A percentile compares a stretch with the other conserved stretches of the same genome.
Conservation (phyloP, 768 basidiomycete genomes). For the Boletus edulis region DNA sequence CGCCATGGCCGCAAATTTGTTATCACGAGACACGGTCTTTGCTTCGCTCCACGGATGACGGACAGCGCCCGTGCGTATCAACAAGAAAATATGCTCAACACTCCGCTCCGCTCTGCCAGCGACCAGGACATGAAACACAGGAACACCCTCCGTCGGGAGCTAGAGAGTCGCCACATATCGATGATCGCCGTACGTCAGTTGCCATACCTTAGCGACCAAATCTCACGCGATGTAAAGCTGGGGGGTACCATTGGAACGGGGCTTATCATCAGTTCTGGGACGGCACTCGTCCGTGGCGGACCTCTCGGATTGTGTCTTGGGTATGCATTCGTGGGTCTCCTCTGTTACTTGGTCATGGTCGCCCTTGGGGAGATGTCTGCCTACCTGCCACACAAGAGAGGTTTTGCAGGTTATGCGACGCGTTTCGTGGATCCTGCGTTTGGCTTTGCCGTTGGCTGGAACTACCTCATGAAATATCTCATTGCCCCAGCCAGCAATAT, state of each 20-base stretch:
- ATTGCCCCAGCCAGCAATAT: slow-evolving; percentile 67
- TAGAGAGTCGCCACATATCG: slow-evolving; percentile 55
- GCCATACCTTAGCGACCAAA: neutral
- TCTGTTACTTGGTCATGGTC: slow-evolving; percentile 63
- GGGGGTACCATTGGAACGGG: slow-evolving; percentile 57
- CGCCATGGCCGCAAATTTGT: neutral
- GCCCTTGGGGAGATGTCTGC: slow-evolving; percentile 40
- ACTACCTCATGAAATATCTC: slow-evolving; percentile 63
- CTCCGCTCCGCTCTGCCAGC: neutral
- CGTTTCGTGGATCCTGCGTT: slow-evolving; percentile 70
- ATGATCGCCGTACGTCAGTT: slow-evolving; percentile 50
- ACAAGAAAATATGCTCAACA: neutral
- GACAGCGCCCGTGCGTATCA: too few relatives aligned
- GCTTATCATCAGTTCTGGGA: slow-evolving; percentile 59
- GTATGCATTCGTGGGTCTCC: slow-evolving; percentile 49
- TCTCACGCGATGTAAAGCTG: slow-evolving; percentile 27
- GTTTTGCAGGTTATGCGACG: slow-evolving; percentile 58
- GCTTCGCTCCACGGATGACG: too few relatives aligned
- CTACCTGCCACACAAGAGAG: slow-evolving; percentile 59
- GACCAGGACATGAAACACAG: slow-evolving; percentile 23
- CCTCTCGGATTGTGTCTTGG: slow-evolving; percentile 50
- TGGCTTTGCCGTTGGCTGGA: slow-evolving; percentile 51
- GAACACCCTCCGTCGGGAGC: slow-evolving; percentile 42
- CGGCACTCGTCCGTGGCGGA: slow-evolving; percentile 56
- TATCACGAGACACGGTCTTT: too few relatives aligned